Evolutionary conservation across 768 basidiomycete genomes (phyloP), one percentile per base, ranked within the genome.

Genomic region (Asterophora lycoperdoides): DNA sequence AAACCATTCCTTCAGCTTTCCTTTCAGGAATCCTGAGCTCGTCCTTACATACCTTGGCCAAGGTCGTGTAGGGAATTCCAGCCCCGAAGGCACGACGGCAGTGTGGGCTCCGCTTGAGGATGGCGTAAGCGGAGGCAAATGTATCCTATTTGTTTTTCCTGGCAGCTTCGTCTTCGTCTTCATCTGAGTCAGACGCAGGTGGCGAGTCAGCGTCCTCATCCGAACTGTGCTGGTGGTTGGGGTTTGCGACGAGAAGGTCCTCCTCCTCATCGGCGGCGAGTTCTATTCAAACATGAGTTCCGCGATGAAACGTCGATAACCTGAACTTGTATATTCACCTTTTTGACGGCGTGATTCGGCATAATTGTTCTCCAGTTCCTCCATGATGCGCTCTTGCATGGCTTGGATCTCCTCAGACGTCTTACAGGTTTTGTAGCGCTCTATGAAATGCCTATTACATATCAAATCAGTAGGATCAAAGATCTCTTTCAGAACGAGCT

Each of bases 391-490:
- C 19, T 86, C 79, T 62, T 93, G 89, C 67, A 75, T 77, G 6
- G 62, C 68, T 1, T 60, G 60, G 17, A 93, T 71, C 29, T 86
- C 83, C 8, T 70, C 76, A 0, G 84, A 72, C 0, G 78, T 78
- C 2, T 61, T 67, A 60, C 94, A 97, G 30, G 74, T 83, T 53
- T 77, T 74, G 62, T 99, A 99, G 40, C 75, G 77, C 48, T 87
- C 79, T 45, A 99, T 69, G 51, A 86, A 82, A 2, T 70, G 55
- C 37, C 84, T 86, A 49, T n/a, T 29, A 7, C 13, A 20, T 9
- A 14, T 26, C 33, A 18, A 52, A 38, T 2, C n/a, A 8, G 26
- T 5, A 6, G 35, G 19, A 36, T 7, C 18, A 19, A 9, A 8
- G 15, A 14, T 17, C 9, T n/a, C 35, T 41, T 1, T 50, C 18